These are phyloP conservation scores for Sordariomycetes sp. DNA, from an alignment of 2,329 filamentous ascomycete genomes.

Conservation along the genomic window DNA sequence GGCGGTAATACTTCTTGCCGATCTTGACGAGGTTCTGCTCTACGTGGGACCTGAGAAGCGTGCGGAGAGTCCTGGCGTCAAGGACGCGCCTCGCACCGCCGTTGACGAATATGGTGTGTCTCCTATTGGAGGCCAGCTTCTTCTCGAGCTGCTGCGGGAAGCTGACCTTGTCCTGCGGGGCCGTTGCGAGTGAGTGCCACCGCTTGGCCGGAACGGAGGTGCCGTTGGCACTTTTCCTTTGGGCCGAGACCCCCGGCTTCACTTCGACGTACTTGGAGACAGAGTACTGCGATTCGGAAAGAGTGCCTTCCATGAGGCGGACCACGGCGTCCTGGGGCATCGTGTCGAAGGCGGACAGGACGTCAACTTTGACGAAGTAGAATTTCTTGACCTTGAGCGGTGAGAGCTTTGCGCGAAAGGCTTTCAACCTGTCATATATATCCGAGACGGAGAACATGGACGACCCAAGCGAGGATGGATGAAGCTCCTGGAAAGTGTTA, in stretches of 20 bases:
- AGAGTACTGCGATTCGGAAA: conserved; percentile 50
- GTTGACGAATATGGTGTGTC: conserved; percentile 70
- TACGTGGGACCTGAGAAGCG: conserved; percentile 72
- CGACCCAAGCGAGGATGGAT: conserved; percentile 58
- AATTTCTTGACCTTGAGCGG: conserved; percentile 28
- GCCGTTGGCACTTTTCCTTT: conserved; percentile 10
- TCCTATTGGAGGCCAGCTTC: conserved; percentile 30
- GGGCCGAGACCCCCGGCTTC: conserved; percentile 28
- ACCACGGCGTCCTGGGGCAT: conserved; percentile 76
- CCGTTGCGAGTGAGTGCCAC: conserved; percentile 43
- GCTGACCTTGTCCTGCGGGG: conserved; percentile 25
- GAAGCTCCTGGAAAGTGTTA: conserved; percentile 17
- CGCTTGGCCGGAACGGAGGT: conserved; percentile 23
- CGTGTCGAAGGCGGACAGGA: conserved; percentile 86
- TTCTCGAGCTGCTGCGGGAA: conserved; percentile 35
- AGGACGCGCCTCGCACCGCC: conserved; percentile 47
- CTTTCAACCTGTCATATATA: conserved; percentile 62
- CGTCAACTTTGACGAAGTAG: conserved; percentile 89
- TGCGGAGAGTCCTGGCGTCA: conserved; percentile 48
- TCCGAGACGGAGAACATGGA: conserved; percentile 74
- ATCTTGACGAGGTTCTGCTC: conserved; percentile 77
- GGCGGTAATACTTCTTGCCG: conserved; percentile 78
- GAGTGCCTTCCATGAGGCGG: conserved; percentile 49
- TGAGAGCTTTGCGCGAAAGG: conserved; percentile 47
- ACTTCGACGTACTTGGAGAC: conserved; percentile 69